phyloP scores from a whole-genome alignment of 2,329 filamentous ascomycete species.

The Fusarium sp. region DNA sequence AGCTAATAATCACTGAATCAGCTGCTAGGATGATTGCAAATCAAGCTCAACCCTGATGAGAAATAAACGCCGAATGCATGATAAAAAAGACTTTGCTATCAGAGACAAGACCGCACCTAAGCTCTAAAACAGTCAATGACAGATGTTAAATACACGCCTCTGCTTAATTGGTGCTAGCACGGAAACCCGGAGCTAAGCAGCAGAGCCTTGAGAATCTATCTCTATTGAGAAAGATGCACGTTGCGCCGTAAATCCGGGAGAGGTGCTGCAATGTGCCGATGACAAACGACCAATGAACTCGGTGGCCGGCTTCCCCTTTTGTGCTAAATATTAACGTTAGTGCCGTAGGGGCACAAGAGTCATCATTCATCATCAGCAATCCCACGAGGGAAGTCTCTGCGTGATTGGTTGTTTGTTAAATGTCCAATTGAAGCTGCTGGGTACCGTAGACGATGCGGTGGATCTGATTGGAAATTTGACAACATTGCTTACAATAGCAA shows the following conservation, averaged over 20 bases:
- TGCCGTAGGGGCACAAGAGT: conserved; percentile 36
- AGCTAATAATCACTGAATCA: conserved; percentile 10
- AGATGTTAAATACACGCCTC: conserved; percentile 26
- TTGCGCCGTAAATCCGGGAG: conserved; percentile 46
- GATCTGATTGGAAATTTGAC: conserved; percentile 28
- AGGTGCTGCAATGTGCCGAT: conserved; percentile 18
- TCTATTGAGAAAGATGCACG: conserved; percentile 9
- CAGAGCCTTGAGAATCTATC: conserved; percentile 5
- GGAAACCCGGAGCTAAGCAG: conserved; percentile 26
- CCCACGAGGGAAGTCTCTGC: background rate
- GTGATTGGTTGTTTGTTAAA: conserved; percentile 16
- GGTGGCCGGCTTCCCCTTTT: background rate
- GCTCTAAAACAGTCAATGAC: conserved; percentile 2
- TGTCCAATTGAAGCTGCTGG: conserved; percentile 15
- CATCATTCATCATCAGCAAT: conserved; percentile 41
- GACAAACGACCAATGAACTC: conserved; percentile 22
- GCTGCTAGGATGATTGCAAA: conserved; percentile 30
- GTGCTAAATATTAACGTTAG: conserved; percentile 13
- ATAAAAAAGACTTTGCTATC: conserved; percentile 2
- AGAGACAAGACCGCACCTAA: conserved; percentile 4
- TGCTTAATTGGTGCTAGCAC: conserved; percentile 18
- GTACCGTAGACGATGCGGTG: conserved; percentile 22
- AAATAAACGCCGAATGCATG: conserved; percentile 13
- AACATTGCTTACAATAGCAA: conserved; percentile 43
- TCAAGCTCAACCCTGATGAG: conserved; percentile 9